Evolutionary conservation across 495 filamentous ascomycete species (phyloP).

Genomic region (Achaetomiella virescens): DNA sequence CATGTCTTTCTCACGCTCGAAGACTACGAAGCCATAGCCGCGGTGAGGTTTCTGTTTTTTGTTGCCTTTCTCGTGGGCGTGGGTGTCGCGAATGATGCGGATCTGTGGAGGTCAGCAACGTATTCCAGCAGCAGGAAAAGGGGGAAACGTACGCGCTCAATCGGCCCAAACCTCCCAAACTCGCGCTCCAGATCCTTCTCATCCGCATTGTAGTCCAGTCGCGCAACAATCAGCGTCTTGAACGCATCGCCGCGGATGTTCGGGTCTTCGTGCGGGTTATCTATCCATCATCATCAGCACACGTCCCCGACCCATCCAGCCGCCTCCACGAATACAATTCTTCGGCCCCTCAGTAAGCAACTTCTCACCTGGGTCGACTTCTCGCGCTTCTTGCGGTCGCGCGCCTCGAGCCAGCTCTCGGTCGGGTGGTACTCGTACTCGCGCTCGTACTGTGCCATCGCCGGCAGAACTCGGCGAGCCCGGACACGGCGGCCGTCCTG

Average conservation of each 20-base stretch:
- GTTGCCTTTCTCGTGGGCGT: slow-evolving; percentile 62
- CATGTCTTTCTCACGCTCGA: slow-evolving; percentile 97
- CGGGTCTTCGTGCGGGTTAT: slow-evolving; percentile 66
- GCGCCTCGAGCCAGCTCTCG: slow-evolving; percentile 85
- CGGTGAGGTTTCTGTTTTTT: slow-evolving; percentile 77
- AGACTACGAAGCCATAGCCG: slow-evolving; percentile 96
- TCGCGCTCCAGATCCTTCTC: slow-evolving; percentile 88
- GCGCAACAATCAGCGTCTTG: slow-evolving; percentile 88
- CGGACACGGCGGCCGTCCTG: slow-evolving; percentile 62
- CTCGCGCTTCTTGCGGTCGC: slow-evolving; percentile 72
- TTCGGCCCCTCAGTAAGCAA: slow-evolving; percentile 60
- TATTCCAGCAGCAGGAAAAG: background rate
- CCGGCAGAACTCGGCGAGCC: slow-evolving; percentile 68
- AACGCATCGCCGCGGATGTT: slow-evolving; percentile 89
- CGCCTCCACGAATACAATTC: slow-evolving; percentile 48
- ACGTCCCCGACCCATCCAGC: slow-evolving; percentile 2
- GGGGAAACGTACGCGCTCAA: slow-evolving; percentile 67
- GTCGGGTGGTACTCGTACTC: slow-evolving; percentile 73
- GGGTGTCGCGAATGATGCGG: slow-evolving; percentile 68
- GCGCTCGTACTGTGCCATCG: slow-evolving; percentile 62
- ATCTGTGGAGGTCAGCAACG: slow-evolving; percentile 53
- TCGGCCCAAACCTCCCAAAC: slow-evolving; percentile 89
- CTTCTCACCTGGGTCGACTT: slow-evolving; percentile 60
- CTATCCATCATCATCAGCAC: slow-evolving; percentile 32
- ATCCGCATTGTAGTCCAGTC: slow-evolving; percentile 81